These are phyloP conservation scores for Cucumis hystrix DNA, from an alignment of 306 rosid genomes.

Conservation along the genomic window DNA sequence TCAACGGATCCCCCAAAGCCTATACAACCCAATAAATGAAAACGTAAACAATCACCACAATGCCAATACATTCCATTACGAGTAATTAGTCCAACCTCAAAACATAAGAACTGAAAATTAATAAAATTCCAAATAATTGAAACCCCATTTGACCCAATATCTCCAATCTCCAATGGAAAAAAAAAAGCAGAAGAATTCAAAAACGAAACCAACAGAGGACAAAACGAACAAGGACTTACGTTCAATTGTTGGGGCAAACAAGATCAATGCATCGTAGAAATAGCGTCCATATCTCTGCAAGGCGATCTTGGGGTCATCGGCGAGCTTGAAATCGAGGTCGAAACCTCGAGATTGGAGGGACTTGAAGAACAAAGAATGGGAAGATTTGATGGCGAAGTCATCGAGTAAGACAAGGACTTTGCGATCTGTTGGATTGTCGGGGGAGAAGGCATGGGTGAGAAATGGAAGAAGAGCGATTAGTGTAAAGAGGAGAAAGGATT, in stretches of 20 bases:
- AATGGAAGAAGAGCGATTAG: slow-evolving; percentile 47
- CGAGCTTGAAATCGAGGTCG: slow-evolving; percentile 87
- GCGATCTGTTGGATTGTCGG: slow-evolving; percentile 57
- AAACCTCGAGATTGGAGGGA: slow-evolving; percentile 81
- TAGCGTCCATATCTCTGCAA: slow-evolving; percentile 85
- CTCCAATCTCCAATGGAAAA: background rate
- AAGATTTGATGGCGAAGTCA: slow-evolving; percentile 72
- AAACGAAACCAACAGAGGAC: background rate
- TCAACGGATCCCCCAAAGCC: slow-evolving; percentile 94
- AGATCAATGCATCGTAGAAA: slow-evolving; percentile 60
- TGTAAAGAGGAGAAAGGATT: slow-evolving; percentile 32
- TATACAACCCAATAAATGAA: slow-evolving; percentile 10
- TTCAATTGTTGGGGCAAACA: slow-evolving; percentile 72
- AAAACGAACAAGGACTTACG: slow-evolving; percentile 29
- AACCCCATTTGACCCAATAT: background rate
- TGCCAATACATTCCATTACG: background rate
- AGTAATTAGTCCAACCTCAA: background rate
- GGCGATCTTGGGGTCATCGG: slow-evolving; percentile 69
- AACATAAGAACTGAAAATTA: background rate
- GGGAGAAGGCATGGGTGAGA: slow-evolving; percentile 53
- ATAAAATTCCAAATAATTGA: background rate
- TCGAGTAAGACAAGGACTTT: slow-evolving; percentile 78
- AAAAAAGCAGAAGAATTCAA: background rate
- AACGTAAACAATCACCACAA: background rate
- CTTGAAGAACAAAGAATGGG: slow-evolving; percentile 76